Evolutionary conservation across 2,329 filamentous ascomycete genomes (phyloP), one percentile per base, ranked within the genome.

Genomic region (Fusarium sp.): DNA sequence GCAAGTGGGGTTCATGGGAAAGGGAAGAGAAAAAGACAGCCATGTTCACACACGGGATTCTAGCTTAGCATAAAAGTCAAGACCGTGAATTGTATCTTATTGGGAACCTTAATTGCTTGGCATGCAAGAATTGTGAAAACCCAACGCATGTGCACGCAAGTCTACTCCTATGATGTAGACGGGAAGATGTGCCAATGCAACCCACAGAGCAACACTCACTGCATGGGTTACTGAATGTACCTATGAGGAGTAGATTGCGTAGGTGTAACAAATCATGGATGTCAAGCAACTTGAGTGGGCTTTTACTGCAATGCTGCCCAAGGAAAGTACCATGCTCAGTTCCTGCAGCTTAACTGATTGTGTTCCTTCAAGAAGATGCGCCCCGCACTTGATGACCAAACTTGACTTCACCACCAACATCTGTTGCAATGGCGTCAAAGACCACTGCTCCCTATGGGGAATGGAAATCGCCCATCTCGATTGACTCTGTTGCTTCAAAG

Each of bases 381-480:
- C 69, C 64, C 73, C 73, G 69, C 73, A 75, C 35, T 58, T 73
- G 13, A 40, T 50, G 59, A 59, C 50, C 27, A 9, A 63, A 58
- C 60, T 22, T 68, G 40, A 40, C 62, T 36, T 64, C 29, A 59
- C 40, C 58, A 65, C 22, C 29, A 59, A 27, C n/a, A 79, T 52
- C 10, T 2, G 7, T 14, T 31, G 16, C 6, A 52, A 52, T 79
- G 75, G 9, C 50, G 4, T 16, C 59, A 4, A 78, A 69, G 22
- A 75, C 65, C 54, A 63, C 75, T 18, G 80, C 75, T 0, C 80
- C 78, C 4, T 84, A 85, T 27, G 85, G 84, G 25, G 75, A 81
- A 9, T 86, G 84, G 85, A 66, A 79, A 16, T 85, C 84, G 5
- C 78, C 79, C 10, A 85, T 86, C 50, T 81, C 81, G 1, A 66